Conservation (phyloP, 2,329 filamentous ascomycete genomes). For the Claviceps sp. region DNA sequence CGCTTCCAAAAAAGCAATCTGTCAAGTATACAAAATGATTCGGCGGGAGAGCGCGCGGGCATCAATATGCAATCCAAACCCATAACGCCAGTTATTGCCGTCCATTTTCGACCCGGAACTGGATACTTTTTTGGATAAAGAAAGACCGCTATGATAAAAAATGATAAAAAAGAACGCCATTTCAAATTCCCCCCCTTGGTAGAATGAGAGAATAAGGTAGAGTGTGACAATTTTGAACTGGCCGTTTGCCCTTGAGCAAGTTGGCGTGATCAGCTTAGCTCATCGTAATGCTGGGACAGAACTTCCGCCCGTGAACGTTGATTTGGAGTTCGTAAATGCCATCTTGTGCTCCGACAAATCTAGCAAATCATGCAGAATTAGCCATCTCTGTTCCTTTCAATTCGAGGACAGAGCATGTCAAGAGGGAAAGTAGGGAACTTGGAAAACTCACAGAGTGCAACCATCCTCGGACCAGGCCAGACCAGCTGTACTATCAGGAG, state of each 20-base stretch:
- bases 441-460: slow-evolving; percentile 37
- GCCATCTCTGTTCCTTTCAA: not conserved
- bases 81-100: slow-evolving; percentile 2
- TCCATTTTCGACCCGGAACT: not conserved
- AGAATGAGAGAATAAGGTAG: no score
- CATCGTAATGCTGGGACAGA: slow-evolving; percentile 40
- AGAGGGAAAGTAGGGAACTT: not conserved
- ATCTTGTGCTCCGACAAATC: slow-evolving; percentile 52
- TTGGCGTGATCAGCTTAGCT: slow-evolving; percentile 23
- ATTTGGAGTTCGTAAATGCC: slow-evolving; percentile 65
- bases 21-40: not conserved
- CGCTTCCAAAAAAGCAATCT: no score
- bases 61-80: slow-evolving; percentile 1
- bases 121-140: not conserved
- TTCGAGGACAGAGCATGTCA: not conserved
- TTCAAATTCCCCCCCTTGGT: not conserved
- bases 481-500: slow-evolving; percentile 46
- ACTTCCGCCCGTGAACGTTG: slow-evolving; percentile 47
- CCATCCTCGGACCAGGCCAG: slow-evolving; percentile 50
- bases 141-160: not conserved
- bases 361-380: slow-evolving; percentile 17
- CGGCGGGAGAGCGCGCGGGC: not conserved
- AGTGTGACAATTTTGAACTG: no score
- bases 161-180: not conserved
- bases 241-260: not conserved